Evolutionary conservation across 2,329 filamentous ascomycete genomes (phyloP), one percentile per base, ranked within the genome.

Genomic region (Claviceps africana): DNA sequence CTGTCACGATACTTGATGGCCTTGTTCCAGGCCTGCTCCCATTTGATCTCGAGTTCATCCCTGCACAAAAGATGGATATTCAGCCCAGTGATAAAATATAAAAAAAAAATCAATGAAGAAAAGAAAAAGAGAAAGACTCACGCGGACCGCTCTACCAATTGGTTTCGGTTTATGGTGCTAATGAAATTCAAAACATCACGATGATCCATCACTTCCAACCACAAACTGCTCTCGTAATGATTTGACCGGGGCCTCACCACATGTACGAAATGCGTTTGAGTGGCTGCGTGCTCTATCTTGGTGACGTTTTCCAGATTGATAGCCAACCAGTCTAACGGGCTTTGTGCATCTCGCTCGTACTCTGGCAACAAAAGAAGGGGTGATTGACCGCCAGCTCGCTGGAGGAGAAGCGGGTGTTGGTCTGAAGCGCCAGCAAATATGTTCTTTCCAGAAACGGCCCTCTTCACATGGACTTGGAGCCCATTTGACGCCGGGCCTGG

Each of bases 401-500:
- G 33, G 21, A 59, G 53, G n/a, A 43, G 19, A 54, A 48, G 17
- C 13, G 47, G 13, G 5, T 21, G 7, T 17, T 45, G 21, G 9
- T 54, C 51, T 11, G 11, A 40, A 4, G 47, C n/a, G 10, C 46
- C 40, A 13, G 28, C 19, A 31, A 56, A 58, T 11, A 52, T 28
- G 6, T 50, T 7, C 45, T 54, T 57, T 25, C 63, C 61, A 37
- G 57, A 61, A 6, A 57, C 56, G n/a, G 65, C 65, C 45, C 51
- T 56, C 11, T 28, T 53, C 25, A 67, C 37, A 13, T 48, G 21
- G 10, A 54, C n/a, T n/a, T 33, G 3, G 5, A 52, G 7, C 15
- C 3, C 6, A 4, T 8, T 37, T 37, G 2, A 0, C 31, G 17
- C 7, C 10, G 25, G 21, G 6, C 10, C 4, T 11, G 9, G 31